A percentile compares a stretch with the other conserved stretches of the same genome.
Evolutionary conservation across 2,329 filamentous ascomycete genomes (phyloP).

Genomic region (Epichloe baconii): DNA sequence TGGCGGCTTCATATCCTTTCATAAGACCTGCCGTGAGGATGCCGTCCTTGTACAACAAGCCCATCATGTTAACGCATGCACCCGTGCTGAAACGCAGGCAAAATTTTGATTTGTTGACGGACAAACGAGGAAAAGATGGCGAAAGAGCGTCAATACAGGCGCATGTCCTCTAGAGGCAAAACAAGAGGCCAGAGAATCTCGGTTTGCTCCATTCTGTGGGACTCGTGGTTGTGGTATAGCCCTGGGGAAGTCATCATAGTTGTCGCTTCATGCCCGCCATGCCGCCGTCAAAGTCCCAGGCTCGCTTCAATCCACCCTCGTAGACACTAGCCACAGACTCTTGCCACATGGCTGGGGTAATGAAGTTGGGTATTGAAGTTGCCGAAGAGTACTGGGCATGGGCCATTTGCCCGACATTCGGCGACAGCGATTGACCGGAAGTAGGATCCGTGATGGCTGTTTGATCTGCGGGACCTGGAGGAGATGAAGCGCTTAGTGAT

Average conservation of each 20-base stretch:
- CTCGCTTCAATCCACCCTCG: constrained; percentile 48
- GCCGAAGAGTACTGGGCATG: constrained; percentile 39
- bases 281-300: constrained; percentile 41
- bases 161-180: background rate
- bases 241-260: background rate
- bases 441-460: constrained; percentile 39
- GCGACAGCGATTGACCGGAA: constrained; percentile 30
- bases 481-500: constrained; percentile 24
- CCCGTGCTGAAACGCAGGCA: too few species aligned
- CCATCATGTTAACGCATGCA: too few species aligned
- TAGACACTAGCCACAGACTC: constrained; percentile 58
- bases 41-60: too few species aligned
- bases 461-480: constrained; percentile 41
- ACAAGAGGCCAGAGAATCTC: background rate
- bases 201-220: background rate
- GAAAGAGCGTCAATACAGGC: too few species aligned
- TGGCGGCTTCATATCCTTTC: background rate
- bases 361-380: constrained; percentile 42
- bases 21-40: background rate
- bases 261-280: constrained; percentile 20
- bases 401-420: constrained; percentile 32
- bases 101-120: too few species aligned
- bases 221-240: background rate
- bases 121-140: too few species aligned
- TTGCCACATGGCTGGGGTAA: constrained; percentile 63